Base-by-base conservation (phyloP, 2,329 filamentous ascomycete species). In the Verticillium longisporum region DNA sequence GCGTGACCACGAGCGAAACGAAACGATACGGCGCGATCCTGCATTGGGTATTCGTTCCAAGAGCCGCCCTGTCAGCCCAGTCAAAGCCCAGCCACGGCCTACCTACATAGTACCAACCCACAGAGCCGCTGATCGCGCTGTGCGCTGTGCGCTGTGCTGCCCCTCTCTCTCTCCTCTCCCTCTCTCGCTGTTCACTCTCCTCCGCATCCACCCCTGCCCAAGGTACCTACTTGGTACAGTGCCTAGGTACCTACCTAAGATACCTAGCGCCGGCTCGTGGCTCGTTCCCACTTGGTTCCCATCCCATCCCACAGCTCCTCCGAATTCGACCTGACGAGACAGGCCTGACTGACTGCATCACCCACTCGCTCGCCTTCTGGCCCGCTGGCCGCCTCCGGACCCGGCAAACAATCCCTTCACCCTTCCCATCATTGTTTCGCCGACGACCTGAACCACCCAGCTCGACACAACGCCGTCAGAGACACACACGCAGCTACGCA, bases 101-200 rank as follows among this genome's bases (percentile, higher is more conserved):
- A 4, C 45, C 45, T 21, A 18, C 6, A 32, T 18, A 55, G 13
- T 13, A 37, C 55, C 55, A 21, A 33, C 34, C 26, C 56, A 36
- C 55, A 37, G 45, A 50, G 34, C 36, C 36, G 56, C 56, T 57
- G 56, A 57, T 57, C 56, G 34, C 56, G 56, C 34, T 57, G 56
- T 37, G 34, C 56, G 56, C 34, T 57, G 36, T 37, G 45, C 45
- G 26, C 26, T 26, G 26, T 50, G 45, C 45, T 36, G 34, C 34
- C 34, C 45, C 45, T n/a, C 26, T 26, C 26, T 26, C 26, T 26
- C 26, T 26, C 26, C 45, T 36, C 9, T 13, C 34, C 45, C 45
- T n/a, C 38, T 50, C 45, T 50, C 45, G 45, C 18, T 50, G 45
- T 33, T 57, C 56, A 15, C 56, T 41, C 21, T 36, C 34, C 55